Base-by-base conservation (phyloP, 2,329 filamentous ascomycete species). In the Calonectria fujianensis region DNA sequence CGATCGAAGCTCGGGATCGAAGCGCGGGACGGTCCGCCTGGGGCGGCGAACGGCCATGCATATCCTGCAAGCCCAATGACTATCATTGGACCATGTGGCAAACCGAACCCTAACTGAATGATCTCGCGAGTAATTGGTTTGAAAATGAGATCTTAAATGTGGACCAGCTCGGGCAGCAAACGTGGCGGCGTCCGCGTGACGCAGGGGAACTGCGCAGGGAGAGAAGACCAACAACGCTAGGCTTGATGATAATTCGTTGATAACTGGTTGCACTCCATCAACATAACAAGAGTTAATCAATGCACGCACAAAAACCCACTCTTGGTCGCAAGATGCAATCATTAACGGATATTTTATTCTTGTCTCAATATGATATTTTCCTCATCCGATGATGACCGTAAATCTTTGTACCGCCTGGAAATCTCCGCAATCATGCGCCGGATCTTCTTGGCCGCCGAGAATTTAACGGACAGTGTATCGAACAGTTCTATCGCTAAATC, bases 401-500 rank as follows among this genome's bases (percentile, higher is more conserved):
- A 41, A 63, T 77, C 69, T 18, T 54, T 71, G 35, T 82, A 83
- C 18, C 77, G 73, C 11, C 59, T 68, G 0, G 73, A 69, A 20
- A 83, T 84, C 52, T 82, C 78, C 2, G 70, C 70, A 1, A 83
- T 45, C 78, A 79, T 83, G 11, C 72, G 63, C 31, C 76, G 65
- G 7, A 84, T 80, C 45, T 83, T 84, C 3, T 73, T 78, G 5
- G 82, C 82, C 0, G 81, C 81, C 0, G 76, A 70, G 39, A 85
- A 85, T 71, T 85, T 85, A 37, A 76, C 68, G 31, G 80, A 76
- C 24, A 85, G 54, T 5, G 80, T 82, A 32, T 81, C 79, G 52
- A 85, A 84, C 18, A 84, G 74, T 64, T 83, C 78, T 2, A 83
- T 77, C 1, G 81, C 82, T 3, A 83, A 65, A 24, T 83, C 80